These are phyloP conservation scores for Eimeria acervulina DNA, from an alignment of 169 alveolate genomes.

Conservation along the genomic window DNA sequence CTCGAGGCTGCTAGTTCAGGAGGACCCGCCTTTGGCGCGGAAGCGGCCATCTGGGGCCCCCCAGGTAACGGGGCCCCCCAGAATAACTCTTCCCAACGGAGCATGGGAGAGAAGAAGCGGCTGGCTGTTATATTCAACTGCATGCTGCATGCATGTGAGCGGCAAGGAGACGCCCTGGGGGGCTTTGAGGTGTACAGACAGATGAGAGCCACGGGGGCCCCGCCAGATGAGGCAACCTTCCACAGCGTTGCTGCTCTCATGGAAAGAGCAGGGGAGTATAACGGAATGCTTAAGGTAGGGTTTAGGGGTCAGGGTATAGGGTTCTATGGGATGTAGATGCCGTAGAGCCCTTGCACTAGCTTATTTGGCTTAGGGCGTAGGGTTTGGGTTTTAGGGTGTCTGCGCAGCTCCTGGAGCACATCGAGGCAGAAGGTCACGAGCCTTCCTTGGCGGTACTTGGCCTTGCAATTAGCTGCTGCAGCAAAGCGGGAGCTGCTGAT, in stretches of 20 bases:
- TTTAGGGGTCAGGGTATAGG: background rate
- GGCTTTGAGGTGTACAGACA: constrained; percentile 73
- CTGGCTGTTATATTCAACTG: constrained; percentile 67
- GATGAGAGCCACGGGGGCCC: constrained; percentile 53
- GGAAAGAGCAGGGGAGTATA: constrained; percentile 66
- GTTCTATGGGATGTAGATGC: background rate
- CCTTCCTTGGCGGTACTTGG: constrained; percentile 71
- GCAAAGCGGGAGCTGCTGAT: constrained; percentile 74
- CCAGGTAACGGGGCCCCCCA: background rate
- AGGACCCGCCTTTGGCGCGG: constrained; percentile 23
- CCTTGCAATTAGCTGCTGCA: constrained; percentile 62
- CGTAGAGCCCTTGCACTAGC: background rate
- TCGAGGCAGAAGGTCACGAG: constrained; percentile 72
- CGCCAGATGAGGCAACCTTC: constrained; percentile 65
- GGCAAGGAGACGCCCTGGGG: constrained; percentile 69
- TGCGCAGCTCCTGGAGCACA: constrained; percentile 77
- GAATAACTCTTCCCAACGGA: background rate
- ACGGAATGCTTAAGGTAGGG: constrained; percentile 69
- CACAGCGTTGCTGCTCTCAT: constrained; percentile 72
- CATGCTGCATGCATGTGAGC: constrained; percentile 77
- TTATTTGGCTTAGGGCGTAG: background rate
- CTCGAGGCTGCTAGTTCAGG: constrained; percentile 70
- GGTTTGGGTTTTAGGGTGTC: background rate
- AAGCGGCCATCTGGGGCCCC: background rate
- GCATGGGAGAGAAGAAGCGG: constrained; percentile 68